Percentiles rank a stretch among this genome's conserved stretches.
Conservation (phyloP, 225 moss, liverwort and hornwort species). For the Climacium dendroides region DNA sequence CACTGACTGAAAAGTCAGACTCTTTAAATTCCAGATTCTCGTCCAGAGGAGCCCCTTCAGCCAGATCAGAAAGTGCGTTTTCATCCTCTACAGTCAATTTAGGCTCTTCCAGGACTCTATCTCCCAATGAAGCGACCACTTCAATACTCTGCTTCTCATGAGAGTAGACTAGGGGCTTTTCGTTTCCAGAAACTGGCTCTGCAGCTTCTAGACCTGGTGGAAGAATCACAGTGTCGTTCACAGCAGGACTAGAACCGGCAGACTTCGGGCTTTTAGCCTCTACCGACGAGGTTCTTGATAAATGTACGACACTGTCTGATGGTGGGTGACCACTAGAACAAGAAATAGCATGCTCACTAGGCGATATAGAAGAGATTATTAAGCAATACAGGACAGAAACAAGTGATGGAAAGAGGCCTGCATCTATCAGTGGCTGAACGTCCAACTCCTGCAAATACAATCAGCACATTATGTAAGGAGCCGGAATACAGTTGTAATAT, state of each 20-base stretch:
- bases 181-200: background rate
- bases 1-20: background rate
- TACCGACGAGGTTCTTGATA: background rate
- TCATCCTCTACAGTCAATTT: background rate
- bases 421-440: conserved; percentile 68
- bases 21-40: background rate
- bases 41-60: background rate
- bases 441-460: conserved; percentile 59
- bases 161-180: background rate
- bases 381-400: conserved; percentile 62
- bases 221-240: background rate
- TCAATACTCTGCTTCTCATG: background rate
- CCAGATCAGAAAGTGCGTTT: background rate
- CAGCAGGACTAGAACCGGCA: background rate
- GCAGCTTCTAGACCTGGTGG: background rate
- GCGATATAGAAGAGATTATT: conserved; percentile 23
- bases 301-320: background rate
- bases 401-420: conserved; percentile 72
- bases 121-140: background rate
- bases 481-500: background rate
- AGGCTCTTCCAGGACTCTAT: background rate
- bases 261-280: background rate
- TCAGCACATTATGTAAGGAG: background rate
- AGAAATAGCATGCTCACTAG: background rate
- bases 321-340: background rate